Evolutionary conservation across 2,329 filamentous ascomycete species (phyloP).

Genomic region (Alternaria sp.): DNA sequence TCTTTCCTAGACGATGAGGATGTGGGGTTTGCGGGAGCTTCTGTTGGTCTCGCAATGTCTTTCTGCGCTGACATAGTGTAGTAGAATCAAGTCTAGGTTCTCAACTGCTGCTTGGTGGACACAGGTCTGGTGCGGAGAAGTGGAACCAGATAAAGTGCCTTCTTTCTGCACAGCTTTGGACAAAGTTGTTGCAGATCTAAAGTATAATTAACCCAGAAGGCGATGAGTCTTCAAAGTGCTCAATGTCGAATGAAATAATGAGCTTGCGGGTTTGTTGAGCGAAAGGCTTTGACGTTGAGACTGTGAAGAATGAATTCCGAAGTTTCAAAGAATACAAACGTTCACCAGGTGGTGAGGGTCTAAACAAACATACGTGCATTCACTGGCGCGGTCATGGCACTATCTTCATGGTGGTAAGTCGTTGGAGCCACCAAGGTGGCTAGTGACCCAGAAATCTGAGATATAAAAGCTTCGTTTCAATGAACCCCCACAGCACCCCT

Average conservation of each 20-base stretch:
- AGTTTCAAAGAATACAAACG: background rate
- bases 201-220: background rate
- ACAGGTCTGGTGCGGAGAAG: background rate
- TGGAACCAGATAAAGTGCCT: background rate
- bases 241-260: background rate
- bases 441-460: background rate
- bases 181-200: fast-evolving
- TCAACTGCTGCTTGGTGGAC: background rate
- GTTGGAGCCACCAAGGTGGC: too few species aligned
- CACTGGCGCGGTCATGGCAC: background rate
- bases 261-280: background rate
- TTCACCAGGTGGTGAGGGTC: too few species aligned
- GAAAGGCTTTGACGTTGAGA: background rate
- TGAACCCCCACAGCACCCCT: background rate
- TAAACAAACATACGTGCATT: background rate
- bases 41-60: background rate
- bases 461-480: background rate
- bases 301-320: background rate
- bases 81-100: background rate
- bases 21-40: background rate
- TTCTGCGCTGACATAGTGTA: background rate
- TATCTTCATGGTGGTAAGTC: background rate
- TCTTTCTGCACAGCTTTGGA: background rate
- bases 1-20: background rate
- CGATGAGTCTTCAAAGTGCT: background rate